Evolutionary conservation across 345 rosid species (phyloP).

Genomic region (Citrus glauca): DNA sequence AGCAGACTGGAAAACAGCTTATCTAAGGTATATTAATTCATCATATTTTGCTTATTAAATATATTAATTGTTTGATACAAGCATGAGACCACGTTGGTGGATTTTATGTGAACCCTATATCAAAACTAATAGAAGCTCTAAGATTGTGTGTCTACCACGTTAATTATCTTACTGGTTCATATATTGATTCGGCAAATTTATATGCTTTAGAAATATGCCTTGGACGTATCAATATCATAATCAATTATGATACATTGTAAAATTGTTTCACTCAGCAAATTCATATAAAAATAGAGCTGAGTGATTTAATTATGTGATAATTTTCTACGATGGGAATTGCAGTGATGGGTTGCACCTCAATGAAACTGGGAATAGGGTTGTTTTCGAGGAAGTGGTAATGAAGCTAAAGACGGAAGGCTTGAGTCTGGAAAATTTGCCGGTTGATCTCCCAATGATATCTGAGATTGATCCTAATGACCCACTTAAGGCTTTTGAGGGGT

Average conservation of each 20-base stretch:
- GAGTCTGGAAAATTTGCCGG: conserved; percentile 44
- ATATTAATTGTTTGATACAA: background rate
- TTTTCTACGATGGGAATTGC: conserved; percentile 14
- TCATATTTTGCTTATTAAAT: background rate
- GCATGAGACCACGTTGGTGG: background rate
- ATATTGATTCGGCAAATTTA: background rate
- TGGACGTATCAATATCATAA: too few species aligned
- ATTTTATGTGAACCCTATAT: background rate
- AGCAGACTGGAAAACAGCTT: conserved; percentile 56
- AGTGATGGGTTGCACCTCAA: conserved; percentile 86
- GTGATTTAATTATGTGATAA: background rate
- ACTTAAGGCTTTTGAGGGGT: conserved; percentile 47
- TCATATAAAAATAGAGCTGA: background rate
- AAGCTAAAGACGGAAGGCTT: conserved; percentile 52
- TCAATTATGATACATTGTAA: background rate
- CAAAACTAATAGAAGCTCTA: background rate
- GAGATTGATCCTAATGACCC: conserved; percentile 62
- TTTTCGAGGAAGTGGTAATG: conserved; percentile 63
- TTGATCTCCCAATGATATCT: conserved; percentile 58
- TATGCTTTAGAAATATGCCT: background rate
- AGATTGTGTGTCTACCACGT: background rate
- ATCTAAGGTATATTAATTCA: conserved; percentile 43
- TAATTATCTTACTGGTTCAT: background rate
- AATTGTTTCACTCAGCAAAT: background rate
- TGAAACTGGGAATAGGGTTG: conserved; percentile 52